Evolutionary conservation across 345 rosid species (phyloP).

Genomic region (Sisymbrium altissimum): DNA sequence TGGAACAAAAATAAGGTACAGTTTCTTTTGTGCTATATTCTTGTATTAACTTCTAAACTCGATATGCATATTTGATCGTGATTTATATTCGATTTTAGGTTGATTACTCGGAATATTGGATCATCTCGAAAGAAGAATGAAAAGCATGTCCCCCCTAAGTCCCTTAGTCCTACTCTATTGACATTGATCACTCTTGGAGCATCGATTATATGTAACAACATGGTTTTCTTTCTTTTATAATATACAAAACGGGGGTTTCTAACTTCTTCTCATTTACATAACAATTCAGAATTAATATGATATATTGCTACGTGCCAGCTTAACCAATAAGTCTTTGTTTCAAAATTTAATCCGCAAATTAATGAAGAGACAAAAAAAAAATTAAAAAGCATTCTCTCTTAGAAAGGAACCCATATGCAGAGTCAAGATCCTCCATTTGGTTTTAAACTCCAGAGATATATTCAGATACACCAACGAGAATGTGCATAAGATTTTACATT

Average conservation of each 20-base stretch:
- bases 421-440: constrained; percentile 1
- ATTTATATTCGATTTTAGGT: not conserved
- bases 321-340: not conserved
- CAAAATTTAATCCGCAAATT: not conserved
- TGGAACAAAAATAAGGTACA: no score
- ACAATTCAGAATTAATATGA: not conserved
- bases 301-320: not conserved
- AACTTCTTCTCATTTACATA: not conserved
- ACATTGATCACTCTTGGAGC: not conserved
- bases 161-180: no score
- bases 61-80: not conserved
- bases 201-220: no score
- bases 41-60: not conserved
- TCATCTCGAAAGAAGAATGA: not conserved
- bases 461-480: constrained; percentile 10
- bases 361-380: not conserved
- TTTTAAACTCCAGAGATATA: not conserved
- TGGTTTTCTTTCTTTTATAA: no score
- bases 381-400: not conserved
- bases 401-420: not conserved
- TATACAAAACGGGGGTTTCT: no score
- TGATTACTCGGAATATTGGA: not conserved
- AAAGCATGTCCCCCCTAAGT: no score
- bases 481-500: not conserved
- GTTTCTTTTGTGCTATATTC: no score